These are phyloP conservation scores for Rubroboletus satanas DNA, from an alignment of 768 basidiomycete species.

Conservation along the genomic window DNA sequence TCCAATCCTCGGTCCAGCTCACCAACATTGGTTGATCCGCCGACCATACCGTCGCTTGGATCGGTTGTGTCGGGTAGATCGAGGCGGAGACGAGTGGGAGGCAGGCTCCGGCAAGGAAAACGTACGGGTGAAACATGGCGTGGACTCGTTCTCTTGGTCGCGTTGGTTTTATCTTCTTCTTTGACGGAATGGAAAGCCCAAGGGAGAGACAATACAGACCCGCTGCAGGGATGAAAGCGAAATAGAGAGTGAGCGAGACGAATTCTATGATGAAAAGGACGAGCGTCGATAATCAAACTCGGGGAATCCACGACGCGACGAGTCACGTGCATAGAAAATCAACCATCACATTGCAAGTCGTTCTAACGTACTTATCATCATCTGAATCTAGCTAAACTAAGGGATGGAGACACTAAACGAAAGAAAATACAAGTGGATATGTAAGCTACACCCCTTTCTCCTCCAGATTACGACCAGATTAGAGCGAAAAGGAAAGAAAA, in stretches of 20 bases:
- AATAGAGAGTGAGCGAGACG: not conserved
- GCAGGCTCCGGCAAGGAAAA: not conserved
- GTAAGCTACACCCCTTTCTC: constrained; percentile 17
- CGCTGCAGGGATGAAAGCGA: constrained; percentile 19
- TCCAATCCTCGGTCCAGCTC: constrained; percentile 50
- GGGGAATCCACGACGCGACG: constrained; percentile 13
- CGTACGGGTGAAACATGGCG: constrained; percentile 8
- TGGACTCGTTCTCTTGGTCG: not conserved
- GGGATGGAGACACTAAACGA: constrained; percentile 6
- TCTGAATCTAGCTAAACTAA: constrained; percentile 7
- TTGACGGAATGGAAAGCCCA: not conserved
- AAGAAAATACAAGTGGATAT: constrained; percentile 16
- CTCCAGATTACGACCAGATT: constrained; percentile 11
- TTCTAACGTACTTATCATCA: not conserved
- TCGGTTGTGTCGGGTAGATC: constrained; percentile 51
- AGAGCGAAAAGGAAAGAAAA: not conserved
- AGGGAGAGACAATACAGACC: constrained; percentile 22
- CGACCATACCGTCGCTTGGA: constrained; percentile 41
- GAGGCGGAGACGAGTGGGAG: constrained; percentile 29
- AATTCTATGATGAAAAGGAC: not conserved
- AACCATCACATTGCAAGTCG: constrained; percentile 12
- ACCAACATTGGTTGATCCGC: constrained; percentile 42
- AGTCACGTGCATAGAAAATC: constrained; percentile 28
- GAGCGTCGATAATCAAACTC: not conserved
- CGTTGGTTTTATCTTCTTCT: not conserved